Base-by-base conservation (phyloP, 2,329 filamentous ascomycete species). In the Neopestalotiopsis rosae region DNA sequence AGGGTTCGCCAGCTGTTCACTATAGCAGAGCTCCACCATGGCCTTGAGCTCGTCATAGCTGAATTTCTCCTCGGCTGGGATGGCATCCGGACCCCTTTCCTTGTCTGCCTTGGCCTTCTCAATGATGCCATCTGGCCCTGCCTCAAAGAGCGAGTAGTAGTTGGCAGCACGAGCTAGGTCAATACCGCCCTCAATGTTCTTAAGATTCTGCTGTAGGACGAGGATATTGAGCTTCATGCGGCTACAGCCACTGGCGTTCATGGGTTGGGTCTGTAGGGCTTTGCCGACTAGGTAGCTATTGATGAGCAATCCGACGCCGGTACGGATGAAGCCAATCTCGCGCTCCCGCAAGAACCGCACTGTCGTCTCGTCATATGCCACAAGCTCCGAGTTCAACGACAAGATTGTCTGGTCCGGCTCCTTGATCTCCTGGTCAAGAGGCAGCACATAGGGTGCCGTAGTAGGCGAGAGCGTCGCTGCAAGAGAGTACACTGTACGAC, bases 121-220 rank as follows among this genome's bases (percentile, higher is more conserved):
- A 2, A 94, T 84, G 68, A 94, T 89, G 10, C 84, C 87, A 62
- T 93, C 91, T 0, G 90, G 84, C 0, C 92, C 92, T 59, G 84
- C 81, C 58, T 87, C 87, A 75, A 93, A 94, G 49, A 95, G 79
- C 24, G 87, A 86, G 76, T 90, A 95, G 81, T 92, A 95, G 69
- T 88, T 86, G 24, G 89, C 87, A 1, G 91, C 88, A 45, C 88
- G 83, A 4, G 85, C 84, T 34, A 95, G 84, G 68, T 88, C 86
- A 3, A 93, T 91, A 9, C 87, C 88, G 1, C 88, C 85, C 79
- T 96, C 94, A 66, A 99, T 91, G 73, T 97, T 97, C 83, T 97
- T 97, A 67, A 99, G 89, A 76, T 97, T 98, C 79, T 99, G 96
- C 81, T 98, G 95, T 65, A 99, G 85, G 56, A 99, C 96, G 30